A percentile compares a stretch with the other conserved stretches of the same genome.
Conservation (phyloP, 768 basidiomycete genomes). For the Rhodocollybia butyracea region DNA sequence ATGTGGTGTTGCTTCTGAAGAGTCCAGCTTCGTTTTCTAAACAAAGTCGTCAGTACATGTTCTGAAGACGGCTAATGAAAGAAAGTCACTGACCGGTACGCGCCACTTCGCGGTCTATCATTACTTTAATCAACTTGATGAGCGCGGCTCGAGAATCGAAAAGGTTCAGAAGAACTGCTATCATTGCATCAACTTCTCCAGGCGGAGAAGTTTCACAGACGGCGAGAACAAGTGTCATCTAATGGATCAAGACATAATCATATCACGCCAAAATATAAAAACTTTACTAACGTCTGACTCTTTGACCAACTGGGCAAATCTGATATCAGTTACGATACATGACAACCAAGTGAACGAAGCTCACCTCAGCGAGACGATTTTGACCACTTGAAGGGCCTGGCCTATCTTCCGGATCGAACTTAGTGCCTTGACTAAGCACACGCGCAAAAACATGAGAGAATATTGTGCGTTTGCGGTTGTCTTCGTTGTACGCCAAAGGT, state of each 20-base stretch:
- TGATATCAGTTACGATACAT: slow-evolving; percentile 9
- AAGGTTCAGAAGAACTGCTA: slow-evolving; percentile 79
- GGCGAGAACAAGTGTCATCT: slow-evolving; percentile 80
- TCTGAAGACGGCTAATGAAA: not conserved
- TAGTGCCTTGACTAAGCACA: slow-evolving; percentile 76
- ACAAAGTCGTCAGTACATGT: not conserved
- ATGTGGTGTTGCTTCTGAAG: slow-evolving; percentile 86
- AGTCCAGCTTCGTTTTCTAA: slow-evolving; percentile 76
- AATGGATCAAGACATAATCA: slow-evolving; percentile 6
- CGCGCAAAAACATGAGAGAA: slow-evolving; percentile 84
- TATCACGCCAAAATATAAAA: not conserved
- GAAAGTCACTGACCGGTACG: slow-evolving; percentile 57
- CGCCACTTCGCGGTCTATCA: slow-evolving; percentile 84
- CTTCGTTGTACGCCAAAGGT: slow-evolving; percentile 69
- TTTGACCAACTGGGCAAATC: slow-evolving; percentile 55
- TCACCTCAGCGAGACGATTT: slow-evolving; percentile 57
- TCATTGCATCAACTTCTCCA: slow-evolving; percentile 77
- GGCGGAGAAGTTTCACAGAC: slow-evolving; percentile 86
- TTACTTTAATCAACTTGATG: slow-evolving; percentile 70
- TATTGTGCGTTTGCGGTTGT: slow-evolving; percentile 67
- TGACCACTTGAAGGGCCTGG: slow-evolving; percentile 43
- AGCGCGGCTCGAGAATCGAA: slow-evolving; percentile 77
- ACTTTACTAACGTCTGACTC: slow-evolving; percentile 59
- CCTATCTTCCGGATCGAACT: slow-evolving; percentile 63
- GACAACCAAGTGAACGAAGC: slow-evolving; percentile 14